Evolutionary conservation across 1,284 basidiomycete species (phyloP).

Genomic region (Fomitopsis schrenkii): DNA sequence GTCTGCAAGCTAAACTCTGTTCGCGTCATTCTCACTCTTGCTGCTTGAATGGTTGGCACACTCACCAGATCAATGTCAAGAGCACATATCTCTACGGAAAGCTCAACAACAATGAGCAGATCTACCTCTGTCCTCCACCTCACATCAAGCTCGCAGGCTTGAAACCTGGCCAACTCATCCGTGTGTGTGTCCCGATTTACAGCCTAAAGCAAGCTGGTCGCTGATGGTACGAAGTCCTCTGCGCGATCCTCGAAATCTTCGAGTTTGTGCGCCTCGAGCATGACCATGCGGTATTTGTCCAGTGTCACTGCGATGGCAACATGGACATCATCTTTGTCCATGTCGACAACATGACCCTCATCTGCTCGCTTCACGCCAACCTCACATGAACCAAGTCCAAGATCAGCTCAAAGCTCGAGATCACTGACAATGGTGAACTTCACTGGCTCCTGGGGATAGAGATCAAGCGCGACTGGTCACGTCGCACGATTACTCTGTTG

Average conservation of each 20-base stretch:
- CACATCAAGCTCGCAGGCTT: slow-evolving; percentile 7
- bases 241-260: slow-evolving; percentile 5
- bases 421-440: slow-evolving; percentile 18
- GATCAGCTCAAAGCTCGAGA: slow-evolving; percentile 9
- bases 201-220: slow-evolving; percentile 22
- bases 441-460: slow-evolving; percentile 17
- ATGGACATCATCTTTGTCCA: slow-evolving; percentile 12
- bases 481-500: slow-evolving; percentile 15
- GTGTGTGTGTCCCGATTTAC: slow-evolving; percentile 18
- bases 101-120: slow-evolving; percentile 17
- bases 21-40: slow-evolving; percentile 25
- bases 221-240: slow-evolving; percentile 11
- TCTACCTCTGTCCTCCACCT: slow-evolving; percentile 23
- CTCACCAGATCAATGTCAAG: slow-evolving; percentile 32
- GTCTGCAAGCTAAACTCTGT: slow-evolving; percentile 26
- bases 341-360: slow-evolving; percentile 25
- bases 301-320: neutral
- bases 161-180: slow-evolving; percentile 6
- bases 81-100: slow-evolving; percentile 28
- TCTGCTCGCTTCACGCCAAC: slow-evolving; percentile 10
- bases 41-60: slow-evolving; percentile 21
- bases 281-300: slow-evolving; percentile 19
- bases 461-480: slow-evolving; percentile 17
- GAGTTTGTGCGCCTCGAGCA: slow-evolving; percentile 9
- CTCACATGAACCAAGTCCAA: slow-evolving; percentile 1